phyloP scores from a whole-genome alignment of 1,139 yeast species.

The Tardiomyces blankii region DNA sequence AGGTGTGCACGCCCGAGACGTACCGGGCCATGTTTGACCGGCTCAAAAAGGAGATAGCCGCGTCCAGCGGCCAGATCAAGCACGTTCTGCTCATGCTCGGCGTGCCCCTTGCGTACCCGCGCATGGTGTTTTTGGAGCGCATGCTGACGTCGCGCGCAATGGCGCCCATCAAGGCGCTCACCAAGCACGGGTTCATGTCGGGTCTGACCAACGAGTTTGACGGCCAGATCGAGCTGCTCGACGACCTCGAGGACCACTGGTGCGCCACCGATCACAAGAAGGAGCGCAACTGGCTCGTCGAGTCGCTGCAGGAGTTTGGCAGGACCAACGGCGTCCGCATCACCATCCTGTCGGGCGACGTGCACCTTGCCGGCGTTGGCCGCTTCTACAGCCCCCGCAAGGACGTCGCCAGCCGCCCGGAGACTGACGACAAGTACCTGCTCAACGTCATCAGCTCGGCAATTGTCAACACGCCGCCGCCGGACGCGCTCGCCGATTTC shows the following conservation, averaged over 20 bases:
- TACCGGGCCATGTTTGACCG: conserved; percentile 55
- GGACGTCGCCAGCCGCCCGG: conserved; percentile 38
- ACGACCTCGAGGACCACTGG: conserved; percentile 95
- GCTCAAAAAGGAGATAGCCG: conserved; percentile 40
- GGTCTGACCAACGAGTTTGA: conserved; percentile 75
- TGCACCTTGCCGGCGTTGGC: conserved; percentile 79
- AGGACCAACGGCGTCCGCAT: conserved; percentile 54
- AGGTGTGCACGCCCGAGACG: conserved; percentile 44
- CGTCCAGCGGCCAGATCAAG: conserved; percentile 44
- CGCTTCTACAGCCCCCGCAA: conserved; percentile 55
- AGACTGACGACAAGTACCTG: conserved; percentile 63
- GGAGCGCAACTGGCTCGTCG: conserved; percentile 58
- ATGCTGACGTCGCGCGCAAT: conserved; percentile 46
- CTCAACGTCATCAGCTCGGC: conserved; percentile 84
- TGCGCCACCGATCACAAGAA: conserved; percentile 74
- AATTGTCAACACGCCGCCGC: conserved; percentile 87
- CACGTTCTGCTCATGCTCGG: conserved; percentile 80
- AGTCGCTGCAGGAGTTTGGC: conserved; percentile 50
- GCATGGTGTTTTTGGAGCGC: conserved; percentile 81
- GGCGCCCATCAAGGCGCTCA: conserved; percentile 55
- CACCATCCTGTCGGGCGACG: conserved; percentile 86
- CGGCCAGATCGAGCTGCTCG: conserved; percentile 81
- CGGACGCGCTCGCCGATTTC: conserved; percentile 68
- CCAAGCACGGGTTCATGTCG: conserved; percentile 60
- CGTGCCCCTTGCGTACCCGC: conserved; percentile 89